These are phyloP conservation scores for Metschnikowia kunwiensis DNA, from an alignment of 805 yeast genomes.

Conservation along the genomic window DNA sequence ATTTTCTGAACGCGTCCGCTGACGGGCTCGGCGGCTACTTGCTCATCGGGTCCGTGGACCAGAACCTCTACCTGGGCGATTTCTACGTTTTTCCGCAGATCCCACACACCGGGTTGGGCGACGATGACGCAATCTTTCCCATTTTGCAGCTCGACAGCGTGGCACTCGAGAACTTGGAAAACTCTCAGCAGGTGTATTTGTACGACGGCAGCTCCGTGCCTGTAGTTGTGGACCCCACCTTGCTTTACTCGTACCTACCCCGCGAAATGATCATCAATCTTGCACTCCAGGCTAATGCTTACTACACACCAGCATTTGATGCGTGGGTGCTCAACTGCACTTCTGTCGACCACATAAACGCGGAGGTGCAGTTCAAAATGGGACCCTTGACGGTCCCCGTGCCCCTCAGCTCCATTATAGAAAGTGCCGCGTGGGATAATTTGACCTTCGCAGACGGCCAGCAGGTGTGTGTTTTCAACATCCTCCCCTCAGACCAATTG, in stretches of 20 bases:
- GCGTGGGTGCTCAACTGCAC: constrained; percentile 66
- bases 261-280: constrained; percentile 52
- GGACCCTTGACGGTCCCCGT: constrained; percentile 50
- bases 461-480: constrained; percentile 53
- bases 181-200: constrained; percentile 37
- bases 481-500: constrained; percentile 44
- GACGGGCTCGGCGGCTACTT: constrained; percentile 31
- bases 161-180: constrained; percentile 25
- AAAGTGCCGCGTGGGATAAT: constrained; percentile 30
- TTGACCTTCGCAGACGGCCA: constrained; percentile 53
- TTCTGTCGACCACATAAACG: constrained; percentile 42
- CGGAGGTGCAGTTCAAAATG: constrained; percentile 50
- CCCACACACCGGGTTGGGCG: constrained; percentile 29
- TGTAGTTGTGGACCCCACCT: constrained; percentile 57
- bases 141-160: constrained; percentile 27
- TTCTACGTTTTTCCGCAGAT: constrained; percentile 49
- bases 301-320: constrained; percentile 43
- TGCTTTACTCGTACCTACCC: constrained; percentile 51
- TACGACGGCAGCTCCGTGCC: constrained; percentile 42
- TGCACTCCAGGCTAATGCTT: constrained; percentile 70
- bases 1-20: constrained; percentile 21
- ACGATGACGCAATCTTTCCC: constrained; percentile 23
- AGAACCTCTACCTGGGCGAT: constrained; percentile 42
- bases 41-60: constrained; percentile 59
- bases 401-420: constrained; percentile 45